Conservation (phyloP, 1,284 basidiomycete genomes). For the Neotropicomus parvogracilis region DNA sequence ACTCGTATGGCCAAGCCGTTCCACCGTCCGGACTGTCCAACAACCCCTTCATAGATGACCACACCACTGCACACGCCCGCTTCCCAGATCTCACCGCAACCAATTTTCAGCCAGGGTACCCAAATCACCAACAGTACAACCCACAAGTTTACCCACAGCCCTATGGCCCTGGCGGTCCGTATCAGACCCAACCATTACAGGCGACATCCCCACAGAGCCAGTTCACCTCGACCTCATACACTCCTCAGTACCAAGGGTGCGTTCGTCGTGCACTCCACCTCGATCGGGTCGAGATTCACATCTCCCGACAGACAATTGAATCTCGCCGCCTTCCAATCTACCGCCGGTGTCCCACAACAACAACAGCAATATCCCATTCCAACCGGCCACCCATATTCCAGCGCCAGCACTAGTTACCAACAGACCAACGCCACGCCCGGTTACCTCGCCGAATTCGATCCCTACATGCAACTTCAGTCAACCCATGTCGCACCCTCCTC, state of each 20-base stretch:
- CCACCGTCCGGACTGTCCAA: conserved; percentile 39
- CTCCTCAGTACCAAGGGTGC: conserved; percentile 24
- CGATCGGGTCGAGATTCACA: conserved; percentile 4
- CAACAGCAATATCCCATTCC: conserved; percentile 23
- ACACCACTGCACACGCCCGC: conserved; percentile 42
- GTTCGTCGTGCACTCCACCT: neutral
- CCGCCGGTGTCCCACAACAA: conserved; percentile 25
- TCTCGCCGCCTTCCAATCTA: conserved; percentile 26
- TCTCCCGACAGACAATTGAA: conserved; percentile 17
- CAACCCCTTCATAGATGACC: conserved; percentile 54
- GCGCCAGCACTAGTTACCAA: conserved; percentile 16
- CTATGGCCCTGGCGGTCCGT: conserved; percentile 8
- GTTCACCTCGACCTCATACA: conserved; percentile 22
- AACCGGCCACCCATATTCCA: conserved; percentile 18
- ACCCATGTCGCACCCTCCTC: neutral
- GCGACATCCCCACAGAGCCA: conserved; percentile 20
- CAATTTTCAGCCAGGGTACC: conserved; percentile 18
- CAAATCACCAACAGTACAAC: conserved; percentile 33
- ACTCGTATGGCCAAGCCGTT: conserved; percentile 32
- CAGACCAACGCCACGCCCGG: conserved; percentile 37
- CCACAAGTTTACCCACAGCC: conserved; percentile 24
- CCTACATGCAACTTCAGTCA: conserved; percentile 36
- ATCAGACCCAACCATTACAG: conserved; percentile 23
- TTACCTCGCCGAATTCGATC: conserved; percentile 54
- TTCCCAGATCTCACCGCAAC: conserved; percentile 49